Base-by-base conservation (phyloP, 2,329 filamentous ascomycete genomes). In the Beauveria varroae region DNA sequence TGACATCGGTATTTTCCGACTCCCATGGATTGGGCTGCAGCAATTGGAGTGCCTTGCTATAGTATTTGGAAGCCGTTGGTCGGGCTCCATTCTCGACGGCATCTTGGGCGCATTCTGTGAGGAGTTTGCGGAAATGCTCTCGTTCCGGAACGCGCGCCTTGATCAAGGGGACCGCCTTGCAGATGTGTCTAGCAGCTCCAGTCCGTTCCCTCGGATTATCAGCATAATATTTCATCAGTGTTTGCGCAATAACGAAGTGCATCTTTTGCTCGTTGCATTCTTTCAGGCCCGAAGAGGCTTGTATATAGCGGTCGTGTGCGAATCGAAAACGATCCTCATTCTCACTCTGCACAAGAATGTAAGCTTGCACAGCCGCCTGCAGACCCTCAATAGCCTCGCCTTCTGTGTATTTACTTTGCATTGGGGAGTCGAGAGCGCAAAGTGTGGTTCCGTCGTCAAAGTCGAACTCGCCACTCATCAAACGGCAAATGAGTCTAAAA, bases 181-280 rank as follows among this genome's bases (percentile, higher is more conserved):
- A 93, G 3, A 96, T 88, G 71, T 97, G 93, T 5, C 87, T 84
- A 24, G 91, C 90, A 63, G 88, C 87, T 63, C 84, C 87, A 68
- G 96, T 92, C 14, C 86, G 81, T 28, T 82, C 81, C 55, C 81
- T 81, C 1, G 83, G 78, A 63, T 91, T 86, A 26, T 82, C 74
- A 8, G 78, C 70, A 63, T 83, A 85, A 67, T 92, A 87, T 66
- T 89, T 89, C 72, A 93, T 84, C 65, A 97, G 84, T 0, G 88
- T 88, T 69, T 91, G 87, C 0, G 90, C 89, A 67, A 97, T 91
- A 51, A 92, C 86, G 67, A 93, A 97, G 73, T 97, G 92, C 93
- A 97, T 97, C 67, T 89, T 89, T 22, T 83, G 78, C 24, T 83
- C 77, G 60, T 89, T 86, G 68, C 84, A 86, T 69, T 93, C 86